Conservation (phyloP, 2,329 filamentous ascomycete genomes). For the Cadophora gregata region DNA sequence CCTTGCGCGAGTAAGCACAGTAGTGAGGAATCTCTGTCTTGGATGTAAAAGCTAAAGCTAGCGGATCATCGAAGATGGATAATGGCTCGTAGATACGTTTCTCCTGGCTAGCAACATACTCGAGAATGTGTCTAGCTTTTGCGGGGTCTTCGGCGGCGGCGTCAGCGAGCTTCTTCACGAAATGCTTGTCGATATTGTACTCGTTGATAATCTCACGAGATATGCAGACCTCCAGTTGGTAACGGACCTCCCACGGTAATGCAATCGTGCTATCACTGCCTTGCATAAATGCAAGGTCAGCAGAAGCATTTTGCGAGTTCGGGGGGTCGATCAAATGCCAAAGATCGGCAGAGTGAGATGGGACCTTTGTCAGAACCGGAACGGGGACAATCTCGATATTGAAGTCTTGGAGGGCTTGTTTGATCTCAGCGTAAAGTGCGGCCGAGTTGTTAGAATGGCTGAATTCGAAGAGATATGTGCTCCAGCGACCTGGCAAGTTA, state of each 20-base stretch:
- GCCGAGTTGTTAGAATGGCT: constrained; percentile 40
- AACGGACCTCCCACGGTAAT: constrained; percentile 76
- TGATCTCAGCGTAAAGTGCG: constrained; percentile 31
- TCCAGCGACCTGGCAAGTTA: constrained; percentile 61
- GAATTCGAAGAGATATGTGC: constrained; percentile 60
- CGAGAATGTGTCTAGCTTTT: constrained; percentile 71
- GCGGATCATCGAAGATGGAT: constrained; percentile 67
- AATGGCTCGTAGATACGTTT: constrained; percentile 71
- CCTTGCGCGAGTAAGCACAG: constrained; percentile 78
- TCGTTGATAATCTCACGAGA: constrained; percentile 80
- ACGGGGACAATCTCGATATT: constrained; percentile 64
- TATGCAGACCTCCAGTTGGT: constrained; percentile 93
- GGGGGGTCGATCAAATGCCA: constrained; percentile 51
- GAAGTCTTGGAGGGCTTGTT: constrained; percentile 65
- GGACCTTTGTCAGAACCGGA: constrained; percentile 51
- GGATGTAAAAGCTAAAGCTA: constrained; percentile 54
- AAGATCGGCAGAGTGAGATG: constrained; percentile 46
- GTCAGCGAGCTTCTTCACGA: constrained; percentile 65
- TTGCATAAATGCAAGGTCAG: constrained; percentile 33
- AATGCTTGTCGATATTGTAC: constrained; percentile 70
- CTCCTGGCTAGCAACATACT: constrained; percentile 73
- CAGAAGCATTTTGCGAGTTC: constrained; percentile 25
- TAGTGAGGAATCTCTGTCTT: constrained; percentile 67
- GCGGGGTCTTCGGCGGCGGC: constrained; percentile 51
- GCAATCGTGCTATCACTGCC: constrained; percentile 43